A percentile compares a stretch with the other conserved stretches of the same genome.
Conservation (phyloP, 129 eudicot genomes). For the Lactuca sativa region DNA sequence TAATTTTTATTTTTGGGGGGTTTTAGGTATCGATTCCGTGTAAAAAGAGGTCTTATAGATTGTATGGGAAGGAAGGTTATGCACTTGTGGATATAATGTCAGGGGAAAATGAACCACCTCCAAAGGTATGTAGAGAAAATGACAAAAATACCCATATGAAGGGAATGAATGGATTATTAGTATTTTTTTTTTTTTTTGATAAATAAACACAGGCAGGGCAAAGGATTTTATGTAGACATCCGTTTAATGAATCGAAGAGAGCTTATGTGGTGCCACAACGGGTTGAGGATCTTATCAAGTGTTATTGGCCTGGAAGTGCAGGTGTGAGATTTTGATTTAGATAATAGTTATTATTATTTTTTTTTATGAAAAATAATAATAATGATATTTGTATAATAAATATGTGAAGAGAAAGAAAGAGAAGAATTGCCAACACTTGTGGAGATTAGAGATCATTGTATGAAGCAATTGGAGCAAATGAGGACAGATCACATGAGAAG, state of each 20-base stretch:
- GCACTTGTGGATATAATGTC: constrained; percentile 95
- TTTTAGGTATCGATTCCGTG: constrained; percentile 97
- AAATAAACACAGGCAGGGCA: constrained; percentile 58
- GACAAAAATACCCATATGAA: background rate
- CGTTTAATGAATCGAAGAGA: constrained; percentile 93
- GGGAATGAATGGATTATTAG: background rate
- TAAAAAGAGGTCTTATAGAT: constrained; percentile 82
- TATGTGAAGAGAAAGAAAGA: constrained; percentile 60
- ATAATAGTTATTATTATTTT: background rate
- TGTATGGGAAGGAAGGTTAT: constrained; percentile 95
- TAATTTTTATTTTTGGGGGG: background rate
- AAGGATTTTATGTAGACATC: constrained; percentile 90
- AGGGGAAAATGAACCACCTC: constrained; percentile 95
- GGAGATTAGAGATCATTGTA: constrained; percentile 74
- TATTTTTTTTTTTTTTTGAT: too few relatives aligned
- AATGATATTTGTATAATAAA: background rate
- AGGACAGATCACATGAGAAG: constrained; percentile 98
- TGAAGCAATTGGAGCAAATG: constrained; percentile 85
- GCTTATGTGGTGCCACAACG: constrained; percentile 96
- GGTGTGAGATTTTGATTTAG: constrained; percentile 38
- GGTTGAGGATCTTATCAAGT: constrained; percentile 92
- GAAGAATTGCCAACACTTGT: constrained; percentile 75
- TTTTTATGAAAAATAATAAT: background rate
- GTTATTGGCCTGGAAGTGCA: constrained; percentile 90
- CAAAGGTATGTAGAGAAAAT: constrained; percentile 56